Percentiles rank a stretch among this genome's conserved stretches.
These are phyloP conservation scores for Aschersonia sp. DNA, from an alignment of 2,329 filamentous ascomycete genomes.

Conservation along the genomic window DNA sequence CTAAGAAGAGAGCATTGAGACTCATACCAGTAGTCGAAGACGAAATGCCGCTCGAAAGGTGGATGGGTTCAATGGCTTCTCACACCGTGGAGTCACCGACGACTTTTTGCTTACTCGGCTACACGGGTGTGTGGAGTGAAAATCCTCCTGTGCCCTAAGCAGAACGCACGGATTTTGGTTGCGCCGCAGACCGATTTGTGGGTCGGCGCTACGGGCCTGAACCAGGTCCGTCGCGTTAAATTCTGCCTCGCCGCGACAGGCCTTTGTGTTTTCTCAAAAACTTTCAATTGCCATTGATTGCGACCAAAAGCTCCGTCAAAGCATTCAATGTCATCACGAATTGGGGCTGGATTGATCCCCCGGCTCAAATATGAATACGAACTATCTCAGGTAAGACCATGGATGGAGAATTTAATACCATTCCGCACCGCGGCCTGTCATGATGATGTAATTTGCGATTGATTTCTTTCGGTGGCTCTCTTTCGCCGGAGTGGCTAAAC, in stretches of 20 bases:
- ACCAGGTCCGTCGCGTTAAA: no score
- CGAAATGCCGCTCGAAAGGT: conserved; percentile 21
- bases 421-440: conserved; percentile 15
- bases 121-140: conserved; percentile 24
- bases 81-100: conserved; percentile 21
- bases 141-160: conserved; percentile 26
- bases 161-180: conserved; percentile 17
- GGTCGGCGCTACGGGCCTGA: background rate
- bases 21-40: conserved; percentile 24
- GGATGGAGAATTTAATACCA: no score
- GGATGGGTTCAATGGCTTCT: conserved; percentile 19
- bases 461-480: conserved; percentile 73
- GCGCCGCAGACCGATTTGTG: conserved; percentile 8
- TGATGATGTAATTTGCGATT: conserved; percentile 99
- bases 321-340: no score
- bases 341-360: no score
- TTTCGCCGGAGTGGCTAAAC: conserved; percentile 79
- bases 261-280: conserved; percentile 1
- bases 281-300: background rate
- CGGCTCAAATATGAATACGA: no score
- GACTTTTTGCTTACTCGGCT: conserved; percentile 26
- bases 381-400: no score
- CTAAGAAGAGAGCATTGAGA: conserved; percentile 6
- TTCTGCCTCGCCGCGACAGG: no score
- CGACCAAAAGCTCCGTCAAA: no score